phyloP scores from a whole-genome alignment of 108 stramenopile genomes.

The Fragilaria radians region DNA sequence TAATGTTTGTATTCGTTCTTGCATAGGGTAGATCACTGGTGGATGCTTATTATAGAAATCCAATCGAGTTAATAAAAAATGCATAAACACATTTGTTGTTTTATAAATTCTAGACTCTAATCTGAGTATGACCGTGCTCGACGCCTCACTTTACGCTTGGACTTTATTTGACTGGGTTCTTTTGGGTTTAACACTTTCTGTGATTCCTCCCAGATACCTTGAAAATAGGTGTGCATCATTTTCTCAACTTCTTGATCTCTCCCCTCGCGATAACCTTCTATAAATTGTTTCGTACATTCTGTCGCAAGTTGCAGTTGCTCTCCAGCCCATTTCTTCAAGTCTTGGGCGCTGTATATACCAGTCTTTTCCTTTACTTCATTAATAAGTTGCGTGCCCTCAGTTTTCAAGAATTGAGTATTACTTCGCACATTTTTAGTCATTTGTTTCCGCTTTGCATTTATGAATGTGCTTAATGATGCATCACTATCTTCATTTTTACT shows the following conservation, averaged over 20 bases:
- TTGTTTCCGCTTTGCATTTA: slow-evolving; percentile 3
- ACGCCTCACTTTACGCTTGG: too few species aligned
- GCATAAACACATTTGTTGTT: too few species aligned
- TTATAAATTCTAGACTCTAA: too few species aligned
- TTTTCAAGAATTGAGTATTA: slow-evolving; percentile 39
- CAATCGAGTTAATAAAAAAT: too few species aligned
- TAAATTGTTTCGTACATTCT: slow-evolving; percentile 63
- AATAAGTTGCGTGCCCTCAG: slow-evolving; percentile 37
- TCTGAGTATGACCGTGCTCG: too few species aligned
- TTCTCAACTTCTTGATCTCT: slow-evolving; percentile 79
- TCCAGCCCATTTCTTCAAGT: slow-evolving; percentile 42
- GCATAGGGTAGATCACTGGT: too few species aligned
- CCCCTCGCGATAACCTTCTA: slow-evolving; percentile 79
- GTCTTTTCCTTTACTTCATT: slow-evolving; percentile 47
- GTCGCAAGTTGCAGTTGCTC: slow-evolving; percentile 63
- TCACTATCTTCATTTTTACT: background rate
- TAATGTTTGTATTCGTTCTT: too few species aligned
- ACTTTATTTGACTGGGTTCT: too few species aligned
- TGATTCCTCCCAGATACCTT: slow-evolving; percentile 30
- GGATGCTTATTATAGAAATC: too few species aligned
- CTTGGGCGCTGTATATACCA: slow-evolving; percentile 56
- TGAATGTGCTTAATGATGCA: background rate
- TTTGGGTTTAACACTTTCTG: too few species aligned
- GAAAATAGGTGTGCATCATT: slow-evolving; percentile 78
- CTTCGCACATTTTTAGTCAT: slow-evolving; percentile 40